A percentile compares a stretch with the other conserved stretches of the same genome.
Evolutionary conservation across 2,329 filamentous ascomycete species (phyloP).

Genomic region (Hymenoscyphus linearis): DNA sequence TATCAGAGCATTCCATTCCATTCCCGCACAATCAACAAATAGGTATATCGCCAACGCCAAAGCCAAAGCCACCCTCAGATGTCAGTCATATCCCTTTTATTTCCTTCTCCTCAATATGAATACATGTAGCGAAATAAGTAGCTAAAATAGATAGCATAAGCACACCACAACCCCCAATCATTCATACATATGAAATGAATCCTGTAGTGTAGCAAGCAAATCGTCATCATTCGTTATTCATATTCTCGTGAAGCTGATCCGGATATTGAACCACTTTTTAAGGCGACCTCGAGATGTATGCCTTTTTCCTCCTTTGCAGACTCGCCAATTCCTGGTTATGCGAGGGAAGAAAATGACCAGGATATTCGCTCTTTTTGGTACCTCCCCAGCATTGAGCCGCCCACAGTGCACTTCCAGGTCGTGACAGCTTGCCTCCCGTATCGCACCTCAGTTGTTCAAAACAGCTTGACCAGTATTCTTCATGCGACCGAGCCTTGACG

Average conservation of each 20-base stretch:
- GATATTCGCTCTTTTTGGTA: too few relatives aligned
- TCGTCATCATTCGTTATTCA: neutral
- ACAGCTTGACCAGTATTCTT: slow-evolving; percentile 16
- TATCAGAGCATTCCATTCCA: too few relatives aligned
- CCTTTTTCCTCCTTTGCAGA: too few relatives aligned
- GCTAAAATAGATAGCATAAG: neutral
- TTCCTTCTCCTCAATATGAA: neutral
- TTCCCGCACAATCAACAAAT: too few relatives aligned
- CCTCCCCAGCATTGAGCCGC: too few relatives aligned
- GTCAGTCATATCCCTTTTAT: neutral
- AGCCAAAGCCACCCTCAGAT: neutral
- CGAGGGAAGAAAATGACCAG: too few relatives aligned
- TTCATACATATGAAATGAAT: neutral
- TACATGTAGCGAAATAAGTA: neutral
- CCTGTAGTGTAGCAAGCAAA: neutral
- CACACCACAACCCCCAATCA: neutral
- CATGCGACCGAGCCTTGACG: slow-evolving; percentile 27
- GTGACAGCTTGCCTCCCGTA: neutral
- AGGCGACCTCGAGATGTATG: too few relatives aligned
- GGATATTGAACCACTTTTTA: too few relatives aligned
- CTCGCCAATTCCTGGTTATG: too few relatives aligned
- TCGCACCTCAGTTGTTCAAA: neutral
- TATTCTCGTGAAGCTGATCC: neutral
- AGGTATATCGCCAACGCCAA: too few relatives aligned
- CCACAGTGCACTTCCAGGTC: too few relatives aligned